Evolutionary conservation across 495 filamentous ascomycete genomes (phyloP).

Genomic region (Penicillium argentinense): DNA sequence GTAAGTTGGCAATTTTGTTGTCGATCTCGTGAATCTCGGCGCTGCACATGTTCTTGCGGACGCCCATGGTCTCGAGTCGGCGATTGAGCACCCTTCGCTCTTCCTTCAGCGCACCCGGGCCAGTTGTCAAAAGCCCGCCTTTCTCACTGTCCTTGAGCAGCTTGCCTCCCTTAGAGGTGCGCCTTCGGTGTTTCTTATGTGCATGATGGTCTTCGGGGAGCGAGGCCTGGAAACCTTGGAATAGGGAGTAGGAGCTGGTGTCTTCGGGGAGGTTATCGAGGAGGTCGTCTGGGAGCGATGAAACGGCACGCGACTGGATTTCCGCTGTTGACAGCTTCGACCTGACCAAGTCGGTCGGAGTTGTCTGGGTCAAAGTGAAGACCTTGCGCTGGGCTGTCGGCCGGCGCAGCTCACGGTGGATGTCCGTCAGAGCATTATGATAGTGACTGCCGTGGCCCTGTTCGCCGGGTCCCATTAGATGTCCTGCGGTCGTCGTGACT

Average conservation of each 20-base stretch:
- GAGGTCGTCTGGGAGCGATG: slow-evolving; percentile 87
- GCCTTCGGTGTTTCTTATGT: slow-evolving; percentile 68
- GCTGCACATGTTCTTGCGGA: slow-evolving; percentile 97
- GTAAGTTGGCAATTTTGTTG: slow-evolving; percentile 90
- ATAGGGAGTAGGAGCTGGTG: slow-evolving; percentile 83
- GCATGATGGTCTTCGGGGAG: slow-evolving; percentile 71
- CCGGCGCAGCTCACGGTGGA: slow-evolving; percentile 82
- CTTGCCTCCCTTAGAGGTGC: slow-evolving; percentile 69
- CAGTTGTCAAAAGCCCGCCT: slow-evolving; percentile 56
- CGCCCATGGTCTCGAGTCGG: slow-evolving; percentile 82
- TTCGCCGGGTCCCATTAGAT: slow-evolving; percentile 71
- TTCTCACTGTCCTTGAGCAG: slow-evolving; percentile 62
- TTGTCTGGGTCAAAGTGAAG: slow-evolving; percentile 83
- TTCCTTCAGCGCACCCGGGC: slow-evolving; percentile 68
- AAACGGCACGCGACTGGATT: slow-evolving; percentile 91
- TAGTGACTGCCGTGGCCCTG: slow-evolving; percentile 62
- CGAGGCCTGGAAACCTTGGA: slow-evolving; percentile 93
- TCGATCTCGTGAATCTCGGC: slow-evolving; percentile 96
- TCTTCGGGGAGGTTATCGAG: slow-evolving; percentile 83
- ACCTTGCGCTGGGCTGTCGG: slow-evolving; percentile 84
- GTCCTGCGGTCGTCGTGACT: slow-evolving; percentile 89
- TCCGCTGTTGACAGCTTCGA: slow-evolving; percentile 88
- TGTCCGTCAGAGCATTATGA: slow-evolving; percentile 80
- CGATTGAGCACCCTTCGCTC: slow-evolving; percentile 76
- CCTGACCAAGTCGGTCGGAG: slow-evolving; percentile 87